Evolutionary conservation across 2,329 filamentous ascomycete species (phyloP).

Genomic region (Penicillium sp.): DNA sequence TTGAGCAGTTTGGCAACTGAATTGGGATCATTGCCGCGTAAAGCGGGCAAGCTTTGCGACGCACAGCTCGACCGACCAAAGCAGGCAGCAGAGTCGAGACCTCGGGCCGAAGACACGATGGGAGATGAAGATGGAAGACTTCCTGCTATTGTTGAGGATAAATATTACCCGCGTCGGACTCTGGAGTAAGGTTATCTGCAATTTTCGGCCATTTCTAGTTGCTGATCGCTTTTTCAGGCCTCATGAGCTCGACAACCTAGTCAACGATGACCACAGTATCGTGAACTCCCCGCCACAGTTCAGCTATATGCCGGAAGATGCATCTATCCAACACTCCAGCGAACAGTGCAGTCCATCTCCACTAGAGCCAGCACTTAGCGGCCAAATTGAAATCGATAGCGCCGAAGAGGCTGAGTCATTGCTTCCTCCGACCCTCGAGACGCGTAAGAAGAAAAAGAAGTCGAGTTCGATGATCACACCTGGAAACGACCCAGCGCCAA

Average conservation of each 20-base stretch:
- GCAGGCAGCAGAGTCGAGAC: constrained; percentile 15
- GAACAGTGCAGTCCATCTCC: constrained; percentile 24
- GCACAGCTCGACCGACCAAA: constrained; percentile 17
- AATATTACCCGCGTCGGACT: constrained; percentile 56
- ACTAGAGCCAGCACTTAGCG: constrained; percentile 2
- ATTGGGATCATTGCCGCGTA: constrained; percentile 48
- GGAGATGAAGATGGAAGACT: constrained; percentile 43
- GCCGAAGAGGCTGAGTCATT: constrained; percentile 14
- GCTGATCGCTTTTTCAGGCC: constrained; percentile 24
- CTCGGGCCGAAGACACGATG: constrained; percentile 17
- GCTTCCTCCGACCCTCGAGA: constrained; percentile 35
- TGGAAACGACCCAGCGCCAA: not conserved
- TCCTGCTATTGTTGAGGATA: constrained; percentile 61
- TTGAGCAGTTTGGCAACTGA: constrained; percentile 55
- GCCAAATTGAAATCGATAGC: not conserved
- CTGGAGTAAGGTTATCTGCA: constrained; percentile 48
- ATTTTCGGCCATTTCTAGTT: not conserved
- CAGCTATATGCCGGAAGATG: constrained; percentile 7
- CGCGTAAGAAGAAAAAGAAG: constrained; percentile 30
- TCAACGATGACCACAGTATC: constrained; percentile 24
- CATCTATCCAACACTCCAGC: constrained; percentile 32
- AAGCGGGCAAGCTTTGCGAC: constrained; percentile 22
- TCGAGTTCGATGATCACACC: not conserved
- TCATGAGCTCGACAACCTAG: constrained; percentile 37
- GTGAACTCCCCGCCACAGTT: constrained; percentile 28